Percentiles rank a stretch among this genome's conserved stretches.
Evolutionary conservation across 2,329 filamentous ascomycete species (phyloP).

Genomic region (Chalaropsis ovoidea): DNA sequence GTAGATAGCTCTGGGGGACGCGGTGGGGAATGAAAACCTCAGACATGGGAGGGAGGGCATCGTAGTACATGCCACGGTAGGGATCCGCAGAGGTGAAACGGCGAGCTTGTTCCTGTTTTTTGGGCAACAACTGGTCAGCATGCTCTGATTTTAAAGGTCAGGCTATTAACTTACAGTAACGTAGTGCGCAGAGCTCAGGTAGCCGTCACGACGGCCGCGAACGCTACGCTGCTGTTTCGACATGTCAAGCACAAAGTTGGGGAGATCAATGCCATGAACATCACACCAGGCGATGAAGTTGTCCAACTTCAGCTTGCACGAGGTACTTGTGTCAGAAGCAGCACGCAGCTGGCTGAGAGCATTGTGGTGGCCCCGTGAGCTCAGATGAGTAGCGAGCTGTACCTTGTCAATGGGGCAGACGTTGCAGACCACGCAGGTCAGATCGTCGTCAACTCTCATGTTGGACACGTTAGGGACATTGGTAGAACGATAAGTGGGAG

Average conservation of each 20-base stretch:
- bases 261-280: constrained; percentile 13
- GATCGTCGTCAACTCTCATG: not conserved
- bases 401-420: constrained; percentile 9
- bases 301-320: constrained; percentile 2
- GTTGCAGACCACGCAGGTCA: constrained; percentile 19
- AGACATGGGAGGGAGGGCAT: constrained; percentile 7
- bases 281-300: constrained; percentile 22
- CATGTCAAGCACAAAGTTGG: constrained; percentile 3
- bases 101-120: constrained; percentile 19
- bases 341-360: constrained; percentile 5
- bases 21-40: constrained; percentile 4
- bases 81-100: constrained; percentile 21
- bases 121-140: not conserved
- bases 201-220: constrained; percentile 22
- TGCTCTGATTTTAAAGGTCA: not conserved
- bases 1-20: not conserved
- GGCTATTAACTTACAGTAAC: constrained; percentile 15
- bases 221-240: not conserved
- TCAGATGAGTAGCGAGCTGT: constrained; percentile 13
- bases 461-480: not conserved
- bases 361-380: constrained; percentile 8
- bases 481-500: not conserved
- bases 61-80: constrained; percentile 24
- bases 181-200: constrained; percentile 19
- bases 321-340: constrained; percentile 3